Conservation (phyloP, 148 eudicot genomes). For the Chenopodium album region DNA sequence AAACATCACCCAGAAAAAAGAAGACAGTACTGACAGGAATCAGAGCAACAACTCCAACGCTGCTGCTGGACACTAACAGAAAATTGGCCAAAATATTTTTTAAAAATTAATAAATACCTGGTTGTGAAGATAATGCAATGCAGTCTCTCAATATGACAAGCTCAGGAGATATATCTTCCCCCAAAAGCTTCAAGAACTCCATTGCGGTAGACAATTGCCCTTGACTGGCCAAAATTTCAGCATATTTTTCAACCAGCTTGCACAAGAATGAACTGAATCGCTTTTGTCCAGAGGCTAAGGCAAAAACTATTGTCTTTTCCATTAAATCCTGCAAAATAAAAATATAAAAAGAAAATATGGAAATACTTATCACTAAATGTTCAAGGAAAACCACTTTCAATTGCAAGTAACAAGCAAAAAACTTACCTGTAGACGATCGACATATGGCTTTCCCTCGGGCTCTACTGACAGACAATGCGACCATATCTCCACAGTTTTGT, state of each 20-base stretch:
- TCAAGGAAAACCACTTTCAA: background rate
- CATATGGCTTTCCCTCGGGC: slow-evolving; percentile 71
- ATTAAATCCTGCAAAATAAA: slow-evolving; percentile 65
- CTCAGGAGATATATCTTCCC: slow-evolving; percentile 88
- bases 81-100: background rate
- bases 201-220: slow-evolving; percentile 89
- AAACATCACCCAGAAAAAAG: background rate
- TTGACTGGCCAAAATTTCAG: slow-evolving; percentile 97
- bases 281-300: slow-evolving; percentile 94
- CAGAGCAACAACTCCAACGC: background rate
- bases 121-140: slow-evolving; percentile 63
- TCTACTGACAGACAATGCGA: slow-evolving; percentile 57
- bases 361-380: background rate
- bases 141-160: slow-evolving; percentile 81
- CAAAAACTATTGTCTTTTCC: slow-evolving; percentile 94
- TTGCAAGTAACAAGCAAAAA: slow-evolving; percentile 4
- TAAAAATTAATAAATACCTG: slow-evolving; percentile 42
- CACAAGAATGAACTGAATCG: slow-evolving; percentile 79
- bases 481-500: slow-evolving; percentile 94
- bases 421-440: slow-evolving; percentile 83
- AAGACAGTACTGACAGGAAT: background rate
- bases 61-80: background rate
- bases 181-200: slow-evolving; percentile 85
- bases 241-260: slow-evolving; percentile 93
- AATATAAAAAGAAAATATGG: background rate